Base-by-base conservation (phyloP, 2,329 filamentous ascomycete species). In the Ophiosphaerella narmari region DNA sequence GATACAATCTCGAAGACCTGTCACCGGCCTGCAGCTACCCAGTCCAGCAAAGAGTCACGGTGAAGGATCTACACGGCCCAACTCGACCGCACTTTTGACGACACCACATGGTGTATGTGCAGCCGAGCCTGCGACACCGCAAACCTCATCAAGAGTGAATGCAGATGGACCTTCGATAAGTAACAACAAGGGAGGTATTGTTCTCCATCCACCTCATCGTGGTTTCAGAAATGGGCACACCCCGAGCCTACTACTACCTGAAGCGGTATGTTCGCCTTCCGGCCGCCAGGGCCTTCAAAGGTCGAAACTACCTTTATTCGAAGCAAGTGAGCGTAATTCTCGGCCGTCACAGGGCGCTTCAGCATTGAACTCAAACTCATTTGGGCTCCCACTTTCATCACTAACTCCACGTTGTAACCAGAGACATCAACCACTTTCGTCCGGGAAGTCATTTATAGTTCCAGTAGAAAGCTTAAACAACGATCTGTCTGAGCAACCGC, bases 361-460 rank as follows among this genome's bases (percentile, higher is more conserved):
- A 11, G 11, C 26, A 7, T 29, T 11, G 26, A 29, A 29, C 26
- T 8, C 11, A 6, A 11, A 29, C 11, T 8, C 11, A 6, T 7
- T 29, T 29, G 26, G 7, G 29, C 37, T 31, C 2, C 6, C 38
- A 39, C 33, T 33, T 4, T 23, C 16, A 35, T 35, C n/a, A 9
- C 14, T 48, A 29, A 21, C 41, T 39, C 41, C 49, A 23, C 44
- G 33, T 32, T 49, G 31, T 8, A 44, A 7, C 9, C 46, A 46
- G 21, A 38, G 31, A 2, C 57, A 50, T 4, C 51, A 39, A 18
- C 43, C 37, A n/a, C 7, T 35, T 7, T 16, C 37, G 16, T 41
- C 52, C 14, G 68, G 70, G 39, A 70, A 63, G 35, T 61, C 70
- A 2, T 73, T 71, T 43, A 52, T 64, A 5, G 57, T 60, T 23